Conservation (phyloP, 2,329 filamentous ascomycete genomes). For the Aspergillus unguis region DNA sequence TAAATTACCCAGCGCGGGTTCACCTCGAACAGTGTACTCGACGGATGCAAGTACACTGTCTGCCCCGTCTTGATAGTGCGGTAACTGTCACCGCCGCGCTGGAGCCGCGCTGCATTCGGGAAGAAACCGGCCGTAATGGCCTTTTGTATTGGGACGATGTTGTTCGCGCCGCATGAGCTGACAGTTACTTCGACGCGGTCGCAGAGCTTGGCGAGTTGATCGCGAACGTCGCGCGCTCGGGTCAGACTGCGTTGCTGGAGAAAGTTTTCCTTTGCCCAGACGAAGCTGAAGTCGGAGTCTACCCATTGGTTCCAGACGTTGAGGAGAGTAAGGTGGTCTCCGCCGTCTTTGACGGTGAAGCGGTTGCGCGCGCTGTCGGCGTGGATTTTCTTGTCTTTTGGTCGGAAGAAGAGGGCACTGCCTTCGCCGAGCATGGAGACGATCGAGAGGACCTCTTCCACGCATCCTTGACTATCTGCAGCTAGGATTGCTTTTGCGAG, state of each 20-base stretch:
- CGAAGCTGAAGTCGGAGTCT: conserved; percentile 79
- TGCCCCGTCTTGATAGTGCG: conserved; percentile 87
- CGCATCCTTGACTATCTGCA: conserved; percentile 85
- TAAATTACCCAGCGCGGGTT: conserved; percentile 88
- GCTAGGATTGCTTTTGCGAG: conserved; percentile 84
- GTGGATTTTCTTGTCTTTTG: conserved; percentile 96
- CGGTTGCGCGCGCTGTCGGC: conserved; percentile 85
- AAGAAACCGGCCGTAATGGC: conserved; percentile 92
- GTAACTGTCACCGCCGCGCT: conserved; percentile 81
- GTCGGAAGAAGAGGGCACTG: conserved; percentile 85
- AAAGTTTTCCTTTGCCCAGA: conserved; percentile 92
- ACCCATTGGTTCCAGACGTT: conserved; percentile 97
- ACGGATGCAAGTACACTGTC: conserved; percentile 88
- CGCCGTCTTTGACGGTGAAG: conserved; percentile 86
- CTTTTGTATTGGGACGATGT: conserved; percentile 77
- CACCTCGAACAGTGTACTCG: conserved; percentile 71
- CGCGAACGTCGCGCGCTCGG: conserved; percentile 83
- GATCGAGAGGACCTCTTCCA: conserved; percentile 87
- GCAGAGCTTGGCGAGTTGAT: conserved; percentile 87
- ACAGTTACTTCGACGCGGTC: conserved; percentile 82
- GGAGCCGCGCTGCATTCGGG: conserved; percentile 80
- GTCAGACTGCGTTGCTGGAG: conserved; percentile 86
- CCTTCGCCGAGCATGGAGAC: conserved; percentile 93
- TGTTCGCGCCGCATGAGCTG: conserved; percentile 65
- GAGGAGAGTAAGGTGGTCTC: conserved; percentile 81